Evolutionary conservation across 805 yeast genomes (phyloP), one percentile per base, ranked within the genome.

Genomic region (Aciculoconidium aculeatum): DNA sequence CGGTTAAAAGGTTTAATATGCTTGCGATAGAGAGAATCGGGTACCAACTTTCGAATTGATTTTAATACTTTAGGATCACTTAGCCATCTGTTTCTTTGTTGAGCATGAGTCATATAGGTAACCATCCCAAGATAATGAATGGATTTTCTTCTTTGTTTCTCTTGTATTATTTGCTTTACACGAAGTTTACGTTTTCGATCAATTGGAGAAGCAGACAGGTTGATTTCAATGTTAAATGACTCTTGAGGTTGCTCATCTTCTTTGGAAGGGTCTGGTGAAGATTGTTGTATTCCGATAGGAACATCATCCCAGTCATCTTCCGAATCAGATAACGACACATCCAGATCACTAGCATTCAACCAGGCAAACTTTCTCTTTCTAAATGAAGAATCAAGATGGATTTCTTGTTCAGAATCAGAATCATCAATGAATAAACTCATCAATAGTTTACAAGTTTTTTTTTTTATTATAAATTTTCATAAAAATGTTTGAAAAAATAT

Each of bases 1-100:
- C 40, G 37, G 18, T 36, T 39, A 15, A 49, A 39, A 18, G 35
- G 39, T 44, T 45, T 51, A 12, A 44, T 25, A 11, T 37, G 41
- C 7, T 31, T 37, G 8, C 26, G 23, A 10, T 39, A 16, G 8
- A 55, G 28, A 7, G 42, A 23, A 2, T 39, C 35, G 2, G 63
- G 63, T 8, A 56, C 36, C 6, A 50, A 24, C 23, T 47, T 53
- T 30, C 45, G 51, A 11, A 57, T 24, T 10, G 29, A 22, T 28
- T 43, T 53, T 5, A 31, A 41, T 5, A 54, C 47, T 15, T 25
- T 32, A n/a, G 28, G 26, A 21, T 39, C 19, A 6, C 42, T 43
- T 3, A 57, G 31, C 33, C 46, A 39, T 5, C 29, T 22, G 27
- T 56, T 56, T 22, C 63, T 25, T 15, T 28, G 20, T 11, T 28